Base-by-base conservation (phyloP, 1,284 basidiomycete genomes). In the Ganoderma multipileum region DNA sequence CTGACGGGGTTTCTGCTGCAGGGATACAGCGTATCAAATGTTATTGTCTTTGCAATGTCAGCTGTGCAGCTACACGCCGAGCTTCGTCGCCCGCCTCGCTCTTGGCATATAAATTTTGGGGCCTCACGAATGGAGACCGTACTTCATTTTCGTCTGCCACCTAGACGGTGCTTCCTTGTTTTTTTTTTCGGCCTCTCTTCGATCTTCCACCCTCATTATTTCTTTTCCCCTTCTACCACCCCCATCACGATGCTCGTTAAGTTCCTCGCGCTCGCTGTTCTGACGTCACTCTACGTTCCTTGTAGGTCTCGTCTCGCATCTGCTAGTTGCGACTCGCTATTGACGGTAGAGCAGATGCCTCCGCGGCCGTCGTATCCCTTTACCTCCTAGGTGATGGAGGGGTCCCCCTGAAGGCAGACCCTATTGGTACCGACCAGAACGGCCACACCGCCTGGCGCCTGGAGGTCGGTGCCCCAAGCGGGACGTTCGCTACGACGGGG, bases 361-460 rank as follows among this genome's bases (percentile, higher is more conserved):
- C 30, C 28, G 50, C 50, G 2, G 50, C 50, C 61, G 20, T 52
- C 9, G 4, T 52, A 1, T 63, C 61, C 11, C 61, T 63, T 8
- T 63, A 52, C 33, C 11, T 63, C 36, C 61, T 41, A n/a, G 39
- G 28, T 5, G n/a, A 63, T n/a, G 8, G 7, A 14, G 44, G 26
- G 30, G 16, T 36, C 6, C 44, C 42, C n/a, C 6, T 36, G 18
- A 44, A 16, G 12, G 44, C 42, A 36, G 61, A 52, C 50, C 50
- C 50, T 28, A 28, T 52, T 8, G 61, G 47, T 47, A 52, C 47
- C 18, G 61, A 63, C 61, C 12, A 36, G 2, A 63, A 47, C 47
- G 61, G 61, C 18, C 75, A 76, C 52, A 84, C 84, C 14, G 83
- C 84, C 28, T 85, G 80, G 76, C 75, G 72, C 52, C 66, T 85